Conservation (phyloP, 2,329 filamentous ascomycete genomes). For the Trichophyton mentagrophytes region DNA sequence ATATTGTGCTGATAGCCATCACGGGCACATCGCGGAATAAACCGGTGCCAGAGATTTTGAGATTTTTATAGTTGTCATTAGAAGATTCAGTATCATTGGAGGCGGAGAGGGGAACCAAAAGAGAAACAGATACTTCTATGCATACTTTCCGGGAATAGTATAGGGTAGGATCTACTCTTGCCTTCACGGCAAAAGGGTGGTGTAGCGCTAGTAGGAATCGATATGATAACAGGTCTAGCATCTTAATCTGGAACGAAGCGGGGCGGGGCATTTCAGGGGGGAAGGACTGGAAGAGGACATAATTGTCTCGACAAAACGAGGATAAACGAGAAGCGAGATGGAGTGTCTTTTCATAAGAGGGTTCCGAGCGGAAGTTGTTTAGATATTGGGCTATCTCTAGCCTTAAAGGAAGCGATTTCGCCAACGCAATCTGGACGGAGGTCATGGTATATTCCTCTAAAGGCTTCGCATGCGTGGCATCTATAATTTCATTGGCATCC, state of each 20-base stretch:
- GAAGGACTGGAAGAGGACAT: neutral
- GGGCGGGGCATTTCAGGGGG: neutral
- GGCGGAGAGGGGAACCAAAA: neutral
- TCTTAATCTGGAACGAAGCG: slow-evolving; percentile 7
- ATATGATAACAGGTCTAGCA: slow-evolving; percentile 8
- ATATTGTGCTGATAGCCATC: slow-evolving; percentile 8
- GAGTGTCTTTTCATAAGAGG: slow-evolving; percentile 17
- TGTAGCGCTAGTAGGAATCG: slow-evolving; percentile 12
- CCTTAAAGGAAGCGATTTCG: slow-evolving; percentile 13
- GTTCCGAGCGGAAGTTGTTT: slow-evolving; percentile 21
- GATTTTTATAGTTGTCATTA: neutral
- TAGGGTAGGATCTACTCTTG: neutral
- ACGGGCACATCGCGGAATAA: slow-evolving; percentile 8
- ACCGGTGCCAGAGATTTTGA: slow-evolving; percentile 6
- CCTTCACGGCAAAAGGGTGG: neutral
- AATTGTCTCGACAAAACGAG: neutral
- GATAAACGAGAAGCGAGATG: neutral
- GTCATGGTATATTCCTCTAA: slow-evolving; percentile 8
- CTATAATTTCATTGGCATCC: neutral
- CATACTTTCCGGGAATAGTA: neutral
- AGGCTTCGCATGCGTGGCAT: slow-evolving; percentile 8
- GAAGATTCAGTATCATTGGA: neutral
- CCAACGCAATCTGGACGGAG: slow-evolving; percentile 14
- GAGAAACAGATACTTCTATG: neutral
- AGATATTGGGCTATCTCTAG: slow-evolving; percentile 17